Evolutionary conservation across 208 protist genomes (phyloP), one percentile per base, ranked within the genome.

Genomic region (Acanthamoeba triangularis): DNA sequence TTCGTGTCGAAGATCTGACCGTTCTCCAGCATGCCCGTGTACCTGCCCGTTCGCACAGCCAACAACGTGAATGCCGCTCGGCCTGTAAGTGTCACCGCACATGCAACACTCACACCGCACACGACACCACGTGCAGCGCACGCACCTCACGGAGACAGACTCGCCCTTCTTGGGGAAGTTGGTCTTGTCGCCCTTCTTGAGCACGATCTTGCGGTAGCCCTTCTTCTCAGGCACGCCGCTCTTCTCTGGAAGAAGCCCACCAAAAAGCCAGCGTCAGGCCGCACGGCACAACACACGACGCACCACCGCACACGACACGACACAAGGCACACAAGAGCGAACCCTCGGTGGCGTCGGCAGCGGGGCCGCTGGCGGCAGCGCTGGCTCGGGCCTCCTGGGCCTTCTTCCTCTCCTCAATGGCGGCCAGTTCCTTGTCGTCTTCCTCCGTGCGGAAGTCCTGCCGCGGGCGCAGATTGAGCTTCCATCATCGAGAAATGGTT

Each of bases 81-180:
- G 44, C 44, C 44, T 13, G 44, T 47, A 47, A 47, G 44, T 47
- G 14, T 13, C 44, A 47, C 44, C 44, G 44, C 44, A 47, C 37
- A 4, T 3, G 37, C 37, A 41, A 41, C 37, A 13, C 18, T 3
- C 67, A 41, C 23, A n/a, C n/a, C 14, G 7, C 18, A 76, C 2
- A 76, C 13, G 3, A 69, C 20, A 30, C 61, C 44, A 10, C 44
- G 44, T 47, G 44, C 7, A 8, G 20, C 14, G 25, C 33, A 76
- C 67, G 14, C 67, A 76, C 67, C 72, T 80, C 72, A 80, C 72
- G 16, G 30, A 41, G 49, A 88, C 80, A 5, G 80, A 47, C n/a
- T 88, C 80, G 44, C 80, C 80, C 52, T 88, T 88, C 49, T 63
- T 88, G 49, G 80, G 80, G 80, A 88, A 88, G 49, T 63, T 88